phyloP scores from a whole-genome alignment of 495 filamentous ascomycete species.

The Xylaria grammica region DNA sequence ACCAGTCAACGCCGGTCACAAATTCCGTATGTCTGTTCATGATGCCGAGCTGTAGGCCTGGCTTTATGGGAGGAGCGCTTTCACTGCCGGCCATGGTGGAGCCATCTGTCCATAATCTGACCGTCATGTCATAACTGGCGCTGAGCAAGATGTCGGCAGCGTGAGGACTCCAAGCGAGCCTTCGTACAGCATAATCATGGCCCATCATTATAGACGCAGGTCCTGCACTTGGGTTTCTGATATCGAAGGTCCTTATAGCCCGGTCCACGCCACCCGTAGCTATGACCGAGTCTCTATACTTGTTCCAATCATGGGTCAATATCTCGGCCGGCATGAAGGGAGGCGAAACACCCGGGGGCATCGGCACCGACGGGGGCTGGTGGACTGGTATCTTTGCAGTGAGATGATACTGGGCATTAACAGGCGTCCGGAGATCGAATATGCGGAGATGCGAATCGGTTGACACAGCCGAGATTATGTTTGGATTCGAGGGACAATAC shows the following conservation, averaged over 20 bases:
- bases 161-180: conserved; percentile 90
- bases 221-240: conserved; percentile 72
- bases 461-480: conserved; percentile 79
- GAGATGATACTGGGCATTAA: conserved; percentile 81
- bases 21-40: conserved; percentile 97
- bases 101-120: conserved; percentile 88
- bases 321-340: conserved; percentile 64
- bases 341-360: conserved; percentile 39
- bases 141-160: conserved; percentile 81
- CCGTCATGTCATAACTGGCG: conserved; percentile 97
- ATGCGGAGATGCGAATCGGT: conserved; percentile 85
- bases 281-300: conserved; percentile 82
- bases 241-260: conserved; percentile 84
- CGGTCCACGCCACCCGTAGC: conserved; percentile 92
- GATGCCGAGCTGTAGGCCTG: conserved; percentile 75
- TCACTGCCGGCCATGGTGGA: conserved; percentile 52
- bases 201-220: conserved; percentile 74
- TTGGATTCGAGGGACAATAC: conserved; percentile 79
- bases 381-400: conserved; percentile 79
- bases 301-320: conserved; percentile 98
- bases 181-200: conserved; percentile 88
- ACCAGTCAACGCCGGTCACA: conserved; percentile 97
- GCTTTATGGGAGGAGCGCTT: conserved; percentile 38
- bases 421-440: conserved; percentile 86
- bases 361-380: conserved; percentile 50